These are phyloP conservation scores for Avena atlantica DNA, from an alignment of 176 grass and related monocot genomes.

Conservation along the genomic window DNA sequence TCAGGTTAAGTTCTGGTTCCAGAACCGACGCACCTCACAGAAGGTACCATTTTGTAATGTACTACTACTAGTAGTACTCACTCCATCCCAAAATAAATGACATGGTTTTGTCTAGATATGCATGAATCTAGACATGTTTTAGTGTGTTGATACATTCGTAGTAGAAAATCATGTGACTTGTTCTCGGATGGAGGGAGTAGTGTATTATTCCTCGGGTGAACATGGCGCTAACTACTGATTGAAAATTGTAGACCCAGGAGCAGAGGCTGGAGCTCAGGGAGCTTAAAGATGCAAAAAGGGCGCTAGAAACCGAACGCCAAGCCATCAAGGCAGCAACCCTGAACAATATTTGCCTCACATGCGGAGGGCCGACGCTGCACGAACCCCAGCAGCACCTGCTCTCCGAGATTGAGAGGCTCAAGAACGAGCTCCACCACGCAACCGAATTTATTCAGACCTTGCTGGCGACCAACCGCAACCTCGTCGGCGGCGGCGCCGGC, in stretches of 20 bases:
- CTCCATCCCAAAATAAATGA: no score
- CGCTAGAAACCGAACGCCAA: not conserved
- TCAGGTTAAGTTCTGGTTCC: slow-evolving; percentile 48
- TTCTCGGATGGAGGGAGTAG: no score
- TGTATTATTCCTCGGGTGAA: no score
- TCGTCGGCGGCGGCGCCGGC: no score
- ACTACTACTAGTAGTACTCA: no score
- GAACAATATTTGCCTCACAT: not conserved
- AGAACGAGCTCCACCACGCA: not conserved
- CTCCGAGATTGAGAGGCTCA: slow-evolving; percentile 21
- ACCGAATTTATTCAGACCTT: no score
- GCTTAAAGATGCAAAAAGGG: not conserved
- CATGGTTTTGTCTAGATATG: no score
- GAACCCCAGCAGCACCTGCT: not conserved
- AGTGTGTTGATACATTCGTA: no score
- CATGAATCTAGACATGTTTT: no score
- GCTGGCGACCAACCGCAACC: no score
- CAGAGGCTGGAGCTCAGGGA: not conserved
- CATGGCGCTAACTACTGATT: no score
- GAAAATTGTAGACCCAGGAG: not conserved
- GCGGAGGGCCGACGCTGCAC: not conserved
- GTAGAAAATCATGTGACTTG: no score
- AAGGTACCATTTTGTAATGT: slow-evolving; percentile 2
- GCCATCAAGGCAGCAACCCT: not conserved
- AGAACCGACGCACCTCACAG: slow-evolving; percentile 1